Conservation (phyloP, 2,329 filamentous ascomycete species). For the Keithomyces neogunnii region DNA sequence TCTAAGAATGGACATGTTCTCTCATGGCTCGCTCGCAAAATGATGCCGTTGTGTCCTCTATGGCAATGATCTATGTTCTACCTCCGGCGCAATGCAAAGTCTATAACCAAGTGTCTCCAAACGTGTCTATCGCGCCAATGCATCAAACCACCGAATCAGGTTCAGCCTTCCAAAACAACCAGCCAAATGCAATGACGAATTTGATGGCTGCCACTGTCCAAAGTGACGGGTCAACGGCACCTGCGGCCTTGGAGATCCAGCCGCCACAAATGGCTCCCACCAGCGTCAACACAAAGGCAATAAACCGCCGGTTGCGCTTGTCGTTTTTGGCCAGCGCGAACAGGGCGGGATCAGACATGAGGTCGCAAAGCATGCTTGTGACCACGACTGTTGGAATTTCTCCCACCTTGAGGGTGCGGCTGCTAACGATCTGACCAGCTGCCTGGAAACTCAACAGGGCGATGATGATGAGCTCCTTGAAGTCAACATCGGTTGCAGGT, state of each 20-base stretch:
- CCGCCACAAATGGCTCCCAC: conserved; percentile 38
- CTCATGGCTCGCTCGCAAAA: too few relatives aligned
- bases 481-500: conserved; percentile 12
- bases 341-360: conserved; percentile 41
- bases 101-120: neutral
- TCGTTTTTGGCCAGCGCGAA: conserved; percentile 34
- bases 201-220: conserved; percentile 39
- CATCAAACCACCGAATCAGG: conserved; percentile 2
- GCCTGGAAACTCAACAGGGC: conserved; percentile 43
- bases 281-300: conserved; percentile 36
- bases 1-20: too few relatives aligned
- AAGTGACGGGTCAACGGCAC: conserved; percentile 31
- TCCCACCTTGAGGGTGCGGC: conserved; percentile 39
- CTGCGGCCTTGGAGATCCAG: conserved; percentile 36
- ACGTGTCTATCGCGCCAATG: neutral
- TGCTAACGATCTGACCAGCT: conserved; percentile 43
- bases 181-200: conserved; percentile 27
- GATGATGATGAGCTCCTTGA: conserved; percentile 30
- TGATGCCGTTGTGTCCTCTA: neutral
- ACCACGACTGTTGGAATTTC: conserved; percentile 47
- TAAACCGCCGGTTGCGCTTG: conserved; percentile 39
- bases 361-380: conserved; percentile 45
- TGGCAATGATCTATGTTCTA: neutral
- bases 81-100: neutral
- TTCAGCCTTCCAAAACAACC: conserved; percentile 21